Conservation (phyloP, 1,139 yeast genomes). For the Hansenula anomala region DNA sequence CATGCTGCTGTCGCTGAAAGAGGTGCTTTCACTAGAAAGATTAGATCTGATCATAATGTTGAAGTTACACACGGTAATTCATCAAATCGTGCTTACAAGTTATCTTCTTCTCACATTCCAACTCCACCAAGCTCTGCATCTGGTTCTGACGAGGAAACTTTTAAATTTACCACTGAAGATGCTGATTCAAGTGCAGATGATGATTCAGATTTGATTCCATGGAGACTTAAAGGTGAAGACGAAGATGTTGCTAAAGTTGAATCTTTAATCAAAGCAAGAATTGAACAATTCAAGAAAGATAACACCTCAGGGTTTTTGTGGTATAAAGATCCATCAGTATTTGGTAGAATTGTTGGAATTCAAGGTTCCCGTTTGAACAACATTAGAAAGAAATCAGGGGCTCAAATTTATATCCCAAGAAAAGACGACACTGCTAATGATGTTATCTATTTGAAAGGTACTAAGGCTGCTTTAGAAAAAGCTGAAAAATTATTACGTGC, state of each 20-base stretch:
- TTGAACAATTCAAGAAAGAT: conserved; percentile 29
- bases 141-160: conserved; percentile 36
- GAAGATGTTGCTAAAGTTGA: conserved; percentile 28
- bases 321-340: conserved; percentile 39
- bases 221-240: conserved; percentile 50
- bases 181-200: conserved; percentile 19
- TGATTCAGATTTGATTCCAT: conserved; percentile 44
- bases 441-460: conserved; percentile 40
- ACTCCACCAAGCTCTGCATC: conserved; percentile 48
- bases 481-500: conserved; percentile 31
- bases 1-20: conserved; percentile 65
- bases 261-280: conserved; percentile 27
- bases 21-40: conserved; percentile 59
- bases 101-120: conserved; percentile 38
- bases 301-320: conserved; percentile 44
- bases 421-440: conserved; percentile 43
- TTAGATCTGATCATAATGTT: conserved; percentile 51
- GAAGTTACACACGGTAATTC: conserved; percentile 58
- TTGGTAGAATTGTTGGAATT: conserved; percentile 69
- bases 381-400: conserved; percentile 55
- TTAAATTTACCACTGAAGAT: conserved; percentile 43
- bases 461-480: conserved; percentile 32
- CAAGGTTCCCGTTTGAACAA: conserved; percentile 65
- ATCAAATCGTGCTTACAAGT: conserved; percentile 44
- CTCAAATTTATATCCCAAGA: conserved; percentile 64